Evolutionary conservation across 2,329 filamentous ascomycete genomes (phyloP).

Genomic region (Lasiodiplodia theobromae): DNA sequence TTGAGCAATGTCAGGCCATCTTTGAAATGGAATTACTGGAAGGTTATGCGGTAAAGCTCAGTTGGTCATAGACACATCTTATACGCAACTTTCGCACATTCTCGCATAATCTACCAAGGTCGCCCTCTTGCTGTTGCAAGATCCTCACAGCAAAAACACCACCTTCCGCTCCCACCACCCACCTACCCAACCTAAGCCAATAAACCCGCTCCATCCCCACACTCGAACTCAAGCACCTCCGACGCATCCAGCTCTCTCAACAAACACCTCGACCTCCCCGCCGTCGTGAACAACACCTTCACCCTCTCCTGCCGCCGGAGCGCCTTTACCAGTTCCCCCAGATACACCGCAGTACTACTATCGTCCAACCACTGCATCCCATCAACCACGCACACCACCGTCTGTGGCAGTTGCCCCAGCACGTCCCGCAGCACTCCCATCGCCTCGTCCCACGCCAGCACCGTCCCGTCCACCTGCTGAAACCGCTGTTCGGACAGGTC

Average conservation of each 20-base stretch:
- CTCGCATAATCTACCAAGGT: too few relatives aligned
- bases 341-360: constrained; percentile 20
- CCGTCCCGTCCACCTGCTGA: constrained; percentile 21
- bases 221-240: not conserved
- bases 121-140: too few relatives aligned
- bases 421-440: constrained; percentile 21
- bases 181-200: too few relatives aligned
- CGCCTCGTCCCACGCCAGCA: not conserved
- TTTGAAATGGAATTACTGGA: too few relatives aligned
- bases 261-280: constrained; percentile 31
- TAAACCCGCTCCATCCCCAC: not conserved
- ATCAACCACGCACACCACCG: constrained; percentile 32
- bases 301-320: constrained; percentile 23
- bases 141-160: too few relatives aligned
- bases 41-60: too few relatives aligned
- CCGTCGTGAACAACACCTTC: constrained; percentile 32
- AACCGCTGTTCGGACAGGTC: constrained; percentile 23
- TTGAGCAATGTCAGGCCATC: too few relatives aligned
- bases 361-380: constrained; percentile 34
- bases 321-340: constrained; percentile 13
- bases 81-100: too few relatives aligned
- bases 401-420: not conserved
- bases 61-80: too few relatives aligned
- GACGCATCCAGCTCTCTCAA: not conserved
- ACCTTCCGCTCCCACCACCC: too few relatives aligned